These are phyloP conservation scores for Oryza brachyantha DNA, from an alignment of 176 grass and related monocot genomes.

Conservation along the genomic window DNA sequence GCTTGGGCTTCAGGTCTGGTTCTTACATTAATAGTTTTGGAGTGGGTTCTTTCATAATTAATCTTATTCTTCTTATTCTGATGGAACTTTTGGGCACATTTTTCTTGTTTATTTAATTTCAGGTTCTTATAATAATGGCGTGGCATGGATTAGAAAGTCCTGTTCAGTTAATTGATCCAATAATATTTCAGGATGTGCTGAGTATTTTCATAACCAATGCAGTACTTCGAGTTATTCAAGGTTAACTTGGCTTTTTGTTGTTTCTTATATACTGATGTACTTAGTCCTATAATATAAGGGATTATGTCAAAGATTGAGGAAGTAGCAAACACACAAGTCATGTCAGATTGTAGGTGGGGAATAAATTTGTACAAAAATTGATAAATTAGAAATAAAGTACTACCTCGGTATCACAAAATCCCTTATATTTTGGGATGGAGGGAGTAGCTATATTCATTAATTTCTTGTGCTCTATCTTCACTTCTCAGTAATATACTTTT, in stretches of 20 bases:
- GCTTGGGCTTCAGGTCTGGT: slow-evolving; percentile 80
- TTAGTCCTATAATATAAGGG: too few species aligned
- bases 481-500: not conserved
- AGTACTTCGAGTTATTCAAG: slow-evolving; percentile 83
- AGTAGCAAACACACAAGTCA: too few species aligned
- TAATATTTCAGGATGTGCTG: slow-evolving; percentile 73
- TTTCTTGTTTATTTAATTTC: slow-evolving; percentile 29
- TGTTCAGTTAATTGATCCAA: slow-evolving; percentile 81
- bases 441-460: too few species aligned
- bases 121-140: slow-evolving; percentile 96
- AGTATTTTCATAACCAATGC: slow-evolving; percentile 97
- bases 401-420: too few species aligned
- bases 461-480: not conserved
- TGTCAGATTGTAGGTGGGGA: too few species aligned
- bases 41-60: slow-evolving; percentile 28
- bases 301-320: too few species aligned
- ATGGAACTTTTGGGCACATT: slow-evolving; percentile 16
- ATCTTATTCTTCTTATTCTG: slow-evolving; percentile 12
- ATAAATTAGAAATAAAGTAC: too few species aligned
- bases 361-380: too few species aligned
- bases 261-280: slow-evolving; percentile 7
- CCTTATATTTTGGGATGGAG: too few species aligned
- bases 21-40: slow-evolving; percentile 16
- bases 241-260: slow-evolving; percentile 24
- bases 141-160: slow-evolving; percentile 84